These are phyloP conservation scores for Kurtzmaniella quercitrusa DNA, from an alignment of 1,139 yeast species.

Conservation along the genomic window DNA sequence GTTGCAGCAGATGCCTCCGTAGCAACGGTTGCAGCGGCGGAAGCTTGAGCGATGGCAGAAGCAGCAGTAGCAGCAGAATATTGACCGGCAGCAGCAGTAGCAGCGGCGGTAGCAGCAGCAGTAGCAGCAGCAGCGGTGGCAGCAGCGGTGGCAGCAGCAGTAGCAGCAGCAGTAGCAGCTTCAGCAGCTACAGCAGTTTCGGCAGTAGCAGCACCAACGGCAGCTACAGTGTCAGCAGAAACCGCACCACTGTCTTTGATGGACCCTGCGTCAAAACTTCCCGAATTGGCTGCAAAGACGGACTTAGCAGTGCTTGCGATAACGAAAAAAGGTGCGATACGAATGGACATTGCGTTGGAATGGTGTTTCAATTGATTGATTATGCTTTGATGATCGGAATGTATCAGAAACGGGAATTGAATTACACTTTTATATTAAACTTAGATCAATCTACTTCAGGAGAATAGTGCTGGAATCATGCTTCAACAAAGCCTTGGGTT, in stretches of 20 bases:
- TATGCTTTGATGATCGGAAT: neutral
- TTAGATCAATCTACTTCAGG: neutral
- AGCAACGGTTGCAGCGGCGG: constrained; percentile 9
- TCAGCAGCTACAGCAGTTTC: constrained; percentile 11
- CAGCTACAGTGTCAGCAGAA: constrained; percentile 6
- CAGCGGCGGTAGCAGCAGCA: constrained; percentile 10
- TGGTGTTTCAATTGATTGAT: neutral
- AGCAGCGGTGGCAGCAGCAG: constrained; percentile 8
- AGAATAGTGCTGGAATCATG: neutral
- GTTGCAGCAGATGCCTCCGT: constrained; percentile 10
- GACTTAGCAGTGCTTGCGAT: neutral
- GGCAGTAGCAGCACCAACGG: constrained; percentile 11
- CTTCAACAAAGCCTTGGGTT: neutral
- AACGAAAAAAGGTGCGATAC: neutral
- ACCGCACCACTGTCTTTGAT: constrained; percentile 8
- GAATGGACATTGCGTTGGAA: constrained; percentile 1
- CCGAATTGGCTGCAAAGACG: constrained; percentile 7
- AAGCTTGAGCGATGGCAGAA: constrained; percentile 3
- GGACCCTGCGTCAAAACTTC: constrained; percentile 7
- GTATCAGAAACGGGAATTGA: neutral
- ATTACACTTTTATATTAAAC: neutral
- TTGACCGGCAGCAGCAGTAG: constrained; percentile 11
- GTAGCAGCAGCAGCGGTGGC: constrained; percentile 5
- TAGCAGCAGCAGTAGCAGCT: constrained; percentile 6
- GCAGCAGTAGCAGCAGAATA: constrained; percentile 9